These are phyloP conservation scores for Grigorovia yakushimaensis DNA, from an alignment of 805 yeast genomes.

Conservation along the genomic window DNA sequence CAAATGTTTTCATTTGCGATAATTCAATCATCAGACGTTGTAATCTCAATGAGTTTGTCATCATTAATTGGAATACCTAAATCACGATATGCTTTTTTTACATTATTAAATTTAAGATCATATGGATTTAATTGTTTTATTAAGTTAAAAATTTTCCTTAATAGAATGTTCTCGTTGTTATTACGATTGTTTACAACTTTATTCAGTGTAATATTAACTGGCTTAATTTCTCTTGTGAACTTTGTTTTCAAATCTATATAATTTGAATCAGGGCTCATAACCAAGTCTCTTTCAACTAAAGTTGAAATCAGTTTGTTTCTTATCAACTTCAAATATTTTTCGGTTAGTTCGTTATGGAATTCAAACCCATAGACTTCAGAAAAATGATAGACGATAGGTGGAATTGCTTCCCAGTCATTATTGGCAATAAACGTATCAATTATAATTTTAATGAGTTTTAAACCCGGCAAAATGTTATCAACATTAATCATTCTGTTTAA, in stretches of 20 bases:
- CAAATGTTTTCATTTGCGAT: too few relatives aligned
- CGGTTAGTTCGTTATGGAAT: constrained; percentile 3
- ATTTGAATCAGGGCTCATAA: neutral
- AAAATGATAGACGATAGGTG: constrained; percentile 14
- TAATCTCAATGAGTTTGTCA: too few relatives aligned
- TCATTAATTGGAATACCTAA: neutral
- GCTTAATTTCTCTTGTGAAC: constrained; percentile 1
- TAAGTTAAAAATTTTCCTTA: constrained; percentile 8
- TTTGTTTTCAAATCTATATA: neutral
- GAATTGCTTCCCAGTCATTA: constrained; percentile 19
- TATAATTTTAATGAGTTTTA: constrained; percentile 10
- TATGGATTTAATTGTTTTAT: constrained; percentile 9
- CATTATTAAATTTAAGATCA: constrained; percentile 9
- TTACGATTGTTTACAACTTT: neutral
- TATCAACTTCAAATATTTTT: constrained; percentile 16
- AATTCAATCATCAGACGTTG: too few relatives aligned
- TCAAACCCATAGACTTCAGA: constrained; percentile 10
- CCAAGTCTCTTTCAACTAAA: constrained; percentile 1
- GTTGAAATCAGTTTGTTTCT: constrained; percentile 11
- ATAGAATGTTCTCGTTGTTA: neutral
- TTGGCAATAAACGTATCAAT: constrained; percentile 13
- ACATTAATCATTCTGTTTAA: constrained; percentile 12
- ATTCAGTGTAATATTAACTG: neutral
- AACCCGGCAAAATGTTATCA: constrained; percentile 18
- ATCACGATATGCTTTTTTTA: constrained; percentile 7